Conservation (phyloP, 23 red algal genomes). For the Gracilaria domingensis region DNA sequence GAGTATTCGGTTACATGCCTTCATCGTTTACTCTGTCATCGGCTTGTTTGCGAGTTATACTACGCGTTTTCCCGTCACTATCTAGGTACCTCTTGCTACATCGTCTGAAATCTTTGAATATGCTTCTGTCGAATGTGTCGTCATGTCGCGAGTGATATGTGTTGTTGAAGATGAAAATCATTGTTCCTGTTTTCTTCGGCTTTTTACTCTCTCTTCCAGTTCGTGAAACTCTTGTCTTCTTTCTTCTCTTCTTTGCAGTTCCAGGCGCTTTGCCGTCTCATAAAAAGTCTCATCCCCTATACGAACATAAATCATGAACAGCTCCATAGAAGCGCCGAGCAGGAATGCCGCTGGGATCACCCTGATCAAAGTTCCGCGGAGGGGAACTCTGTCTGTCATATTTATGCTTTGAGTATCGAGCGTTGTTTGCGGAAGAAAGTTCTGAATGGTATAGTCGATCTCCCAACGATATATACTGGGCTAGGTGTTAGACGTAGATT, state of each 20-base stretch:
- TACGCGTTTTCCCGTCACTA: background rate
- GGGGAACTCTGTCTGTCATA: constrained; percentile 34
- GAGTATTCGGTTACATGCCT: background rate
- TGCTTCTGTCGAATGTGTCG: background rate
- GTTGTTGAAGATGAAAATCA: background rate
- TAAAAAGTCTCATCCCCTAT: constrained; percentile 71
- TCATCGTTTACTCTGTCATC: background rate
- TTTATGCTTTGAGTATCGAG: background rate
- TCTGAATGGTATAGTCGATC: background rate
- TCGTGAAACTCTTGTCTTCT: constrained; percentile 9
- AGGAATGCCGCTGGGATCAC: constrained; percentile 58
- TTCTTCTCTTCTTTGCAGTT: constrained; percentile 37
- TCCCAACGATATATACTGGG: too few species aligned
- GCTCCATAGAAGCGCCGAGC: constrained; percentile 62
- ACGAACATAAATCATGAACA: constrained; percentile 74
- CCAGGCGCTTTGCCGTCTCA: constrained; percentile 64
- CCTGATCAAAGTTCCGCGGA: constrained; percentile 44
- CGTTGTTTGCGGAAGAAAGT: background rate
- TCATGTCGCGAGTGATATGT: background rate
- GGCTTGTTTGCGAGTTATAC: background rate
- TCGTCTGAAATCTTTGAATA: background rate
- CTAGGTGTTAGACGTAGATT: too few species aligned
- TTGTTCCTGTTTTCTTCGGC: constrained; percentile 1
- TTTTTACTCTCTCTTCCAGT: constrained; percentile 35
- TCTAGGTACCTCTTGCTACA: background rate